Conservation (phyloP, 305 asterid species). For the Solanum chacoense region DNA sequence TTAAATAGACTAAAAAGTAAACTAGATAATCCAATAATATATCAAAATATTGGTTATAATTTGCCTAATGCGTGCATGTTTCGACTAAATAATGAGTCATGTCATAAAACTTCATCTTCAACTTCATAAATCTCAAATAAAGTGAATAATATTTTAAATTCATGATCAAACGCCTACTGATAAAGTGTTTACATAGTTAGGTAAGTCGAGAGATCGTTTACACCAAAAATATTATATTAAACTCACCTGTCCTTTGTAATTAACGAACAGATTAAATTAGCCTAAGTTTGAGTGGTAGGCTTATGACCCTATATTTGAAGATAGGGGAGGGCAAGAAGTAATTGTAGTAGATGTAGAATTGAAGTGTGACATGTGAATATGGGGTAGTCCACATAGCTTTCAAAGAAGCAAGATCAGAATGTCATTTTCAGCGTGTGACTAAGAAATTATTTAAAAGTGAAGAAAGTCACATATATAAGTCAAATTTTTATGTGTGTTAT, state of each 20-base stretch:
- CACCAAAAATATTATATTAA: neutral
- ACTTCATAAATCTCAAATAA: neutral
- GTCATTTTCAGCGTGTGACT: constrained; percentile 24
- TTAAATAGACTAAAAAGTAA: no score
- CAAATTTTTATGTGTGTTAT: constrained; percentile 14
- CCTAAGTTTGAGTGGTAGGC: neutral
- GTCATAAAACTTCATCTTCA: neutral
- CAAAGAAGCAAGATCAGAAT: neutral
- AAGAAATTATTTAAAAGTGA: constrained; percentile 18
- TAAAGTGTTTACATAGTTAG: neutral
- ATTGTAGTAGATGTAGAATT: constrained; percentile 3
- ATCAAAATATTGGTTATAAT: neutral
- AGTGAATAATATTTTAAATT: neutral
- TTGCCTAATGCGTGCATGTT: neutral
- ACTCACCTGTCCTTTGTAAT: neutral
- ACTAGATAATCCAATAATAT: no score
- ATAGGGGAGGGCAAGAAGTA: neutral
- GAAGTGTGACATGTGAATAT: neutral
- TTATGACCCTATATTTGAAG: neutral
- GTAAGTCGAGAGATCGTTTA: neutral
- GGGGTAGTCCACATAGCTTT: neutral
- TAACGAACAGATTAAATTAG: neutral
- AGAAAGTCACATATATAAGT: constrained; percentile 14
- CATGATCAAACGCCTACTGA: neutral
- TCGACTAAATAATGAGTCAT: neutral